Evolutionary conservation across 2,329 filamentous ascomycete species (phyloP).

Genomic region (Sordariomycetes sp.): DNA sequence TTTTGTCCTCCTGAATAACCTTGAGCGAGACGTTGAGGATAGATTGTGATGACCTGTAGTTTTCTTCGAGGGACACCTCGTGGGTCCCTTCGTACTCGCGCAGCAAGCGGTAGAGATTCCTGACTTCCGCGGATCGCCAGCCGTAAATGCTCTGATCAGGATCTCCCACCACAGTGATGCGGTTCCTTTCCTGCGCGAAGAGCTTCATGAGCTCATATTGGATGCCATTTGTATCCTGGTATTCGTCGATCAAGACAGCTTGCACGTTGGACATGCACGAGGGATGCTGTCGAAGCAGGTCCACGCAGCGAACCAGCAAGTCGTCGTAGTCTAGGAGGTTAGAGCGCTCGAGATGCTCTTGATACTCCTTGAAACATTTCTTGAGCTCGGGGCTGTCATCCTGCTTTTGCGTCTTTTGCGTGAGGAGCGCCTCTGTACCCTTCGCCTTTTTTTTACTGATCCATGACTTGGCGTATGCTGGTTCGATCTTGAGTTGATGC

Average conservation of each 20-base stretch:
- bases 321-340: constrained; percentile 95
- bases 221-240: constrained; percentile 91
- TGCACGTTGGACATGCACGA: constrained; percentile 83
- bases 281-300: constrained; percentile 65
- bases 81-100: constrained; percentile 68
- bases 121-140: constrained; percentile 86
- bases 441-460: constrained; percentile 63
- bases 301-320: constrained; percentile 72
- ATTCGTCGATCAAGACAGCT: constrained; percentile 90
- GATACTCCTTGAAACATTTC: constrained; percentile 64
- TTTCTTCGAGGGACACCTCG: constrained; percentile 81
- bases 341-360: constrained; percentile 61
- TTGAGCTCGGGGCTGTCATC: constrained; percentile 50
- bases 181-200: constrained; percentile 61
- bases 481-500: constrained; percentile 58
- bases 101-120: constrained; percentile 74
- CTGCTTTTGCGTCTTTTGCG: constrained; percentile 22
- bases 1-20: constrained; percentile 84
- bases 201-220: constrained; percentile 93
- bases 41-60: constrained; percentile 83
- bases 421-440: constrained; percentile 35
- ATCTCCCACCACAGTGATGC: constrained; percentile 93
- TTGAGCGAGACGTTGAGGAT: constrained; percentile 74
- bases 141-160: constrained; percentile 98
- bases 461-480: constrained; percentile 59